phyloP scores from a whole-genome alignment of 176 grass and related monocot species.

The Rhynchospora tenuis region DNA sequence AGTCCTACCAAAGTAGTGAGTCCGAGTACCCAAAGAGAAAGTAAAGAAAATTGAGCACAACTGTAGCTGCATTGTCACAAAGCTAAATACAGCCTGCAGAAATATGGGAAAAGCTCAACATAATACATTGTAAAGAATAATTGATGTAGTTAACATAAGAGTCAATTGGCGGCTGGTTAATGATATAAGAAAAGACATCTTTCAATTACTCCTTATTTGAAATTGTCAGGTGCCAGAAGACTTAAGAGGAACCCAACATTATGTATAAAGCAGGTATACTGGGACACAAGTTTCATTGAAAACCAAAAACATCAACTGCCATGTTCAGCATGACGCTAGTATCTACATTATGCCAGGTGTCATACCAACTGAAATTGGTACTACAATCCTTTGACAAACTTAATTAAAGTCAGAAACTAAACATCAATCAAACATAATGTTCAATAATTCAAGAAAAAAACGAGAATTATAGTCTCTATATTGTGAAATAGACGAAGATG shows the following conservation, averaged over 20 bases:
- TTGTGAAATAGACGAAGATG: slow-evolving; percentile 6
- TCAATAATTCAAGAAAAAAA: neutral
- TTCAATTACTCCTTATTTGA: neutral
- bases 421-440: neutral
- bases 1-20: slow-evolving; percentile 97
- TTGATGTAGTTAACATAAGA: neutral
- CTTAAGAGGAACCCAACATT: neutral
- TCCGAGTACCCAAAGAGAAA: slow-evolving; percentile 94
- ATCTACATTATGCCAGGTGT: neutral
- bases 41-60: slow-evolving; percentile 95
- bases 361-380: neutral
- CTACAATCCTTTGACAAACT: neutral
- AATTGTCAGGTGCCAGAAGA: neutral
- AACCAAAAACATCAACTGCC: neutral
- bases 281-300: neutral
- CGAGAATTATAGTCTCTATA: neutral
- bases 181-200: slow-evolving; percentile 1
- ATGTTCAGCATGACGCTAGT: neutral
- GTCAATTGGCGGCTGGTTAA: neutral
- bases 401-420: neutral
- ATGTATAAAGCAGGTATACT: neutral
- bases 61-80: slow-evolving; percentile 94
- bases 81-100: slow-evolving; percentile 74
- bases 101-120: neutral
- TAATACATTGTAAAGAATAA: slow-evolving; percentile 1